Base-by-base conservation (phyloP, 257 asterid genomes). In the Fraxinus americana region DNA sequence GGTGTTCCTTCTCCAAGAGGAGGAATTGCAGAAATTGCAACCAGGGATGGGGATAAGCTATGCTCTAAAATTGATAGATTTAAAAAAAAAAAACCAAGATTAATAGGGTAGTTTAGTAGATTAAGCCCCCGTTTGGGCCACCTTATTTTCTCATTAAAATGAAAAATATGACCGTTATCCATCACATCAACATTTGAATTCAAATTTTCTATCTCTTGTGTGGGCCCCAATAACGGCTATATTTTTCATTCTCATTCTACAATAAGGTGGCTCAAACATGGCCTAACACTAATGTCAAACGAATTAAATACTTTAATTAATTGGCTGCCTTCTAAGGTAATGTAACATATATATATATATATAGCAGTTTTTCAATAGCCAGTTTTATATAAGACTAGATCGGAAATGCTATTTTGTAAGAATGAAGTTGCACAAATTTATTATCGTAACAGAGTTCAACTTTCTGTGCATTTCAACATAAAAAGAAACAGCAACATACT, bases 1-100 rank as follows among this genome's bases (percentile, higher is more conserved):
- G 79, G 67, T 34, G 71, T 78, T 83, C 82, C 88, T 85, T 83
- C 77, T 43, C 81, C 82, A 74, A 52, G 39, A 7, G 85, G 86
- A 85, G 89, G 65, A 72, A 78, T 74, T 77, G 83, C 73, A 70
- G 86, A 82, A 77, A 74, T 67, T 68, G 67, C 63, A 45, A 87
- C 48, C 1, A 81, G 77, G 79, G 83, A 78, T 30, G 76, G 79
- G 63, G 78, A 70, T 43, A 83, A 74, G 71, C 78, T 70, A 70
- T 39, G 67, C 70, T 82, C 86, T 82, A 76, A 78, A 75, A 65
- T 77, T 74, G 54, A 71, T 43, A 76, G 41, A 59, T 57, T 65
- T 12, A 41, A 66, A 41, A 4, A 21, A 39, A 32, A 52, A 38
- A 57, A 32, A 72, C 19, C 36, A 71, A 73, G 32, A 38, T 25